Evolutionary conservation across 2,329 filamentous ascomycete genomes (phyloP).

Genomic region (Arthrobotrys iridis): DNA sequence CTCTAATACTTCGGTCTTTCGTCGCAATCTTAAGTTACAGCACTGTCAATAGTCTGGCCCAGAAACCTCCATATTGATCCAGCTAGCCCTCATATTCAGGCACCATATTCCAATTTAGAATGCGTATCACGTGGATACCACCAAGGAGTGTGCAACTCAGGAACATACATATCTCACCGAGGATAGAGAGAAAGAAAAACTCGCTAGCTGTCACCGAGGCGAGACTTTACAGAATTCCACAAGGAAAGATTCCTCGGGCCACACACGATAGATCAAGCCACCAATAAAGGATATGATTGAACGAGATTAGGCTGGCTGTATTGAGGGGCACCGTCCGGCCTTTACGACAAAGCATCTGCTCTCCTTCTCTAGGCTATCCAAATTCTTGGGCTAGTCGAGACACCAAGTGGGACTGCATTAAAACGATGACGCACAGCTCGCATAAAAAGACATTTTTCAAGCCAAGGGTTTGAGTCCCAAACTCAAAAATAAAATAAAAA

Average conservation of each 20-base stretch:
- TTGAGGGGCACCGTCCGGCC: too few relatives aligned
- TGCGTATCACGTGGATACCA: neutral
- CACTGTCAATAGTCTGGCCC: too few relatives aligned
- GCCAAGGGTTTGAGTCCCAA: conserved; percentile 6
- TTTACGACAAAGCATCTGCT: neutral
- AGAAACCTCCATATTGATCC: too few relatives aligned
- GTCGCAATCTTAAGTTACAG: neutral
- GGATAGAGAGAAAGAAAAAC: neutral
- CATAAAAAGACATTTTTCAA: too few relatives aligned
- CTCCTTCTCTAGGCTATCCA: neutral
- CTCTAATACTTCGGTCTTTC: too few relatives aligned
- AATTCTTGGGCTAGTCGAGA: conserved; percentile 4
- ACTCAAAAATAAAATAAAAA: neutral
- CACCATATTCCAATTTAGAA: too few relatives aligned
- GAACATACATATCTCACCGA: too few relatives aligned
- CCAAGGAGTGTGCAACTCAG: too few relatives aligned
- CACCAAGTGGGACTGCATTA: neutral
- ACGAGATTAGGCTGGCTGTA: too few relatives aligned
- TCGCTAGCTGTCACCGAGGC: conserved; percentile 8
- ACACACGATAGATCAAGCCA: conserved; percentile 1
- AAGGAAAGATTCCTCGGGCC: conserved; percentile 42
- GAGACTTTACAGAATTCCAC: conserved; percentile 24
- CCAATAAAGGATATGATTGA: too few relatives aligned
- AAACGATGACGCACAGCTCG: neutral
- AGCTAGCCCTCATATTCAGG: too few relatives aligned